These are phyloP conservation scores for Diaporthe longicolla DNA, from an alignment of 2,329 filamentous ascomycete species.

Conservation along the genomic window DNA sequence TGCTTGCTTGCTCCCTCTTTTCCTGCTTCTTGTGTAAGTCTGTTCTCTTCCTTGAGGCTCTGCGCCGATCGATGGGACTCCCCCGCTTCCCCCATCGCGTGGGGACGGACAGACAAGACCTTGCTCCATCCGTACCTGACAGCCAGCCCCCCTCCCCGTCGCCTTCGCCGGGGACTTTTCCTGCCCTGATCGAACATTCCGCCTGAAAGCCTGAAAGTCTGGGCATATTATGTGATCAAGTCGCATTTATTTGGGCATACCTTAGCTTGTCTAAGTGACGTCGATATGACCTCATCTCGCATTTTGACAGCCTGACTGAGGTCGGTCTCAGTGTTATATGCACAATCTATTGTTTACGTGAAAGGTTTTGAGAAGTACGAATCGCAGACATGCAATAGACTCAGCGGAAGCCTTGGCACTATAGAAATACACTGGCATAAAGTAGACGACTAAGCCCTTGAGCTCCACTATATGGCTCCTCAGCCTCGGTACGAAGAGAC, in stretches of 20 bases:
- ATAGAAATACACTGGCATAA: neutral
- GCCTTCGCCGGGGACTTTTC: neutral
- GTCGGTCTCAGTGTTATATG: neutral
- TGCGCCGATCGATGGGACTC: slow-evolving; percentile 29
- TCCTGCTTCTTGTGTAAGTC: neutral
- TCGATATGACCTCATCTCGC: slow-evolving; percentile 23
- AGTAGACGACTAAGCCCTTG: neutral
- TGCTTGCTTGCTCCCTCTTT: neutral
- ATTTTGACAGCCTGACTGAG: neutral
- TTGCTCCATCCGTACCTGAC: slow-evolving; percentile 22
- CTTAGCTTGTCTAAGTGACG: neutral
- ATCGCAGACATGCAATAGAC: neutral
- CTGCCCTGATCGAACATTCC: slow-evolving; percentile 16
- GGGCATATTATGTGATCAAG: neutral
- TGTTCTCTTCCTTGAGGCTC: slow-evolving; percentile 10
- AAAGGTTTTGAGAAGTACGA: neutral
- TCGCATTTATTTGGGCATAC: slow-evolving; percentile 7
- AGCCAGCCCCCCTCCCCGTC: neutral
- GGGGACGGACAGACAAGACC: neutral
- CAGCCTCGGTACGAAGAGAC: neutral
- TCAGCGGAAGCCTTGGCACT: neutral
- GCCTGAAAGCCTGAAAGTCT: neutral
- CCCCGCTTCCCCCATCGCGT: neutral
- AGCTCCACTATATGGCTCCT: neutral
- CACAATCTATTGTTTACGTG: neutral